Evolutionary conservation across 768 basidiomycete genomes (phyloP), one percentile per base, ranked within the genome.

Genomic region (Lentinula lateritia): DNA sequence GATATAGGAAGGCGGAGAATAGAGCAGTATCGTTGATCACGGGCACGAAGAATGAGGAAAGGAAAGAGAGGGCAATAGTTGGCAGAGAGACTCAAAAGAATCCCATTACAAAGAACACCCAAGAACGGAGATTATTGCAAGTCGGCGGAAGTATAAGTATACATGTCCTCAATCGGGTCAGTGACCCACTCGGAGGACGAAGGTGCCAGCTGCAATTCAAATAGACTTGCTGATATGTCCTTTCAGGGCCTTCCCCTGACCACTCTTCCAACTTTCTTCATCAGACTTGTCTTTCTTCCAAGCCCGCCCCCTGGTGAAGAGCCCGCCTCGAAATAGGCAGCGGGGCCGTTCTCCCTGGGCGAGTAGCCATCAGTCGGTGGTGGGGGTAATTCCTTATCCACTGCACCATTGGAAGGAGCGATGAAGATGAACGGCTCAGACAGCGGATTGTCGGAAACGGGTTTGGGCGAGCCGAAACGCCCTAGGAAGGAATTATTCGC

Each of bases 401-500:
- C 69, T 8, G 71, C 68, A 55, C 57, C 56, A 45, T 61, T 67
- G 38, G 69, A 76, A 54, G 80, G 75, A 53, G 89, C 86, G 63
- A 91, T 86, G 68, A 86, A 84, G 35, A 90, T 84, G 66, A 84
- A 92, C 1, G 82, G 76, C 63, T 90, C 89, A 35, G 45, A 54
- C 5, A 54, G 28, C 65, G 72, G 55, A 68, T 76, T 65, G 36
- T 69, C 80, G n/a, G 23, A 6, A 64, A 76, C 77, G 65, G 64
- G 70, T 61, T 64, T 71, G 63, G 70, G 68, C 59, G 70, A 72
- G 52, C 78, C 81, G 63, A 90, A 83, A n/a, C 89, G 83, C 15
- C 91, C 91, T 42, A 92, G 76, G 72, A 91, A 87, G 6, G 89
- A 92, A 68, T 88, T 86, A 66, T 90, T 89, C 32, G 83, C 70